These are phyloP conservation scores for Brettanomyces sp. DNA, from an alignment of 805 yeast genomes.

Conservation along the genomic window DNA sequence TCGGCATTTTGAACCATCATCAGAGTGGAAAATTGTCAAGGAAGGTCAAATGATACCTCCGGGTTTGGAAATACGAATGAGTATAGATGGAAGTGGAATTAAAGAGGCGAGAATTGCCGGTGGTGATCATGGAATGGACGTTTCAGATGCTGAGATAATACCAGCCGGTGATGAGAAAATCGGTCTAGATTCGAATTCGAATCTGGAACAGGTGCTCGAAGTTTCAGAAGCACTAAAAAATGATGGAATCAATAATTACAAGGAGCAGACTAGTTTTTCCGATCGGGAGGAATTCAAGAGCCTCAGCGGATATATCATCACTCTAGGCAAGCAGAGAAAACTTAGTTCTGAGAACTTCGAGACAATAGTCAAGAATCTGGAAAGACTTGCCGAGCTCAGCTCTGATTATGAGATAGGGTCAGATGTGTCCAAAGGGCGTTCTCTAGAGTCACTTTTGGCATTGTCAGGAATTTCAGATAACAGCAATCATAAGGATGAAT, in stretches of 20 bases:
- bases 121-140: background rate
- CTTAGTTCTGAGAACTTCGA: background rate
- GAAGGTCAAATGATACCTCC: slow-evolving; percentile 73
- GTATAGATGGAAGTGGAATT: slow-evolving; percentile 53
- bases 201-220: too few relatives aligned
- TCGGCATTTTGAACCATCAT: slow-evolving; percentile 48
- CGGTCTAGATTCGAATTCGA: too few relatives aligned
- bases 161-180: background rate
- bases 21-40: slow-evolving; percentile 59
- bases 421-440: slow-evolving; percentile 26
- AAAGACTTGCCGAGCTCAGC: slow-evolving; percentile 46
- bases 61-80: slow-evolving; percentile 69
- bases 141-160: slow-evolving; percentile 13
- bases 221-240: too few relatives aligned
- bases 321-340: too few relatives aligned
- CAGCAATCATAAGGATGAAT: background rate
- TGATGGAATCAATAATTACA: too few relatives aligned
- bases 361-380: slow-evolving; percentile 20
- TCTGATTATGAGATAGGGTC: slow-evolving; percentile 60
- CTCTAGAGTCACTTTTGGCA: slow-evolving; percentile 23
- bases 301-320: too few relatives aligned
- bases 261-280: too few relatives aligned
- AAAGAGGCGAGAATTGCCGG: slow-evolving; percentile 53
- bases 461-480: slow-evolving; percentile 19
- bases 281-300: too few relatives aligned